Evolutionary conservation across 2,329 filamentous ascomycete genomes (phyloP).

Genomic region (Calonectria naviculata): DNA sequence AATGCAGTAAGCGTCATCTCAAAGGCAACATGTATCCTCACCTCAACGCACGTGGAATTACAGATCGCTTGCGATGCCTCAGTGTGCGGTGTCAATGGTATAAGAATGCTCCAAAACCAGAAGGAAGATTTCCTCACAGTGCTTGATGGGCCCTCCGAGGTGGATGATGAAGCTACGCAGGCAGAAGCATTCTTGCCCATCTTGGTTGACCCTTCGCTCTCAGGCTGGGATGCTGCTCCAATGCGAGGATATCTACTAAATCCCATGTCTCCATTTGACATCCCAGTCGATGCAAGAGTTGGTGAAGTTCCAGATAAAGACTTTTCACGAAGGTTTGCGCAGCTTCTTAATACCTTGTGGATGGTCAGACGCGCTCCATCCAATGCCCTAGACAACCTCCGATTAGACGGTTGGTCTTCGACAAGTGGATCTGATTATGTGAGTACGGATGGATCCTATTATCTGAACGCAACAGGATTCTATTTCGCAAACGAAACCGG

Average conservation of each 20-base stretch:
- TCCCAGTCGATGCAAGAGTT: not conserved
- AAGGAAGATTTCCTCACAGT: not conserved
- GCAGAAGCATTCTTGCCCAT: not conserved
- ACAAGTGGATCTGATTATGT: too few species aligned
- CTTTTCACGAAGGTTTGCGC: constrained; percentile 6
- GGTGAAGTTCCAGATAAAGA: not conserved
- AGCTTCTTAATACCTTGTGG: constrained; percentile 16
- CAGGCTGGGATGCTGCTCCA: not conserved
- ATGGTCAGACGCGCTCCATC: constrained; percentile 9
- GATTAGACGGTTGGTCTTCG: not conserved
- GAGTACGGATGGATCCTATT: too few species aligned
- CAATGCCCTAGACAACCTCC: not conserved
- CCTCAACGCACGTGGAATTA: constrained; percentile 6
- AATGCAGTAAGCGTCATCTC: not conserved
- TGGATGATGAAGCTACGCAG: too few species aligned
- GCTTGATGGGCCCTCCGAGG: not conserved
- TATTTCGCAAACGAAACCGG: too few species aligned
- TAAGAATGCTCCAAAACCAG: not conserved
- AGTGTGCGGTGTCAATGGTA: not conserved
- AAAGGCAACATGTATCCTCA: constrained; percentile 3
- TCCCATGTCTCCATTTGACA: constrained; percentile 12
- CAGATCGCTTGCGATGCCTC: not conserved
- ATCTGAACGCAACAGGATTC: too few species aligned
- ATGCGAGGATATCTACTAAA: constrained; percentile 2
- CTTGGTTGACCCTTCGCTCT: not conserved